Conservation (phyloP, 2,329 filamentous ascomycete genomes). For the Calonectria henricotiae region DNA sequence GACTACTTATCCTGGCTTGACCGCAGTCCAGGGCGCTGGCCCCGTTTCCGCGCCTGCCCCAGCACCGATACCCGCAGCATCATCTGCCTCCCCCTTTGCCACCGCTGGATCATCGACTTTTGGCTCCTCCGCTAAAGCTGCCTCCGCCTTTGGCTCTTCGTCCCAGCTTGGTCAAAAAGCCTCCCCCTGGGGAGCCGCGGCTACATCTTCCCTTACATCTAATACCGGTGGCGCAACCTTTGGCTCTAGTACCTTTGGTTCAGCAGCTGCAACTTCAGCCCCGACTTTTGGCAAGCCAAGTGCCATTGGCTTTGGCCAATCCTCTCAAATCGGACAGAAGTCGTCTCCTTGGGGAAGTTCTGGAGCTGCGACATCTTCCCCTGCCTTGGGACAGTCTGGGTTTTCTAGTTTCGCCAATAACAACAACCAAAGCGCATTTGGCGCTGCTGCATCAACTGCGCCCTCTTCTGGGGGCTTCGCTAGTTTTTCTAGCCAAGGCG, state of each 20-base stretch:
- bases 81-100: conserved; percentile 56
- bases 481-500: conserved; percentile 69
- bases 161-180: conserved; percentile 67
- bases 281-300: conserved; percentile 68
- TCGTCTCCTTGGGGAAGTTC: conserved; percentile 70
- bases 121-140: conserved; percentile 58
- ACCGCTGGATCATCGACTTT: conserved; percentile 59
- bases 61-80: conserved; percentile 49
- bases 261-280: conserved; percentile 56
- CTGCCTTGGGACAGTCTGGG: conserved; percentile 72
- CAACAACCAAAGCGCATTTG: conserved; percentile 59
- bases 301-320: conserved; percentile 70
- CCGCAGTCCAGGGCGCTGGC: conserved; percentile 62
- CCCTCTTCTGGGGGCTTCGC: conserved; percentile 67
- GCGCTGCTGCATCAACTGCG: conserved; percentile 54
- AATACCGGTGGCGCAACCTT: conserved; percentile 60
- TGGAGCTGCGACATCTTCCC: conserved; percentile 50
- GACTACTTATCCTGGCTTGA: conserved; percentile 81
- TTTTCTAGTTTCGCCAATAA: conserved; percentile 63
- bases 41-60: conserved; percentile 54
- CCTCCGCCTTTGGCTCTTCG: conserved; percentile 66
- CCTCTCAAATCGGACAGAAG: conserved; percentile 65
- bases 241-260: conserved; percentile 65
- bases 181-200: conserved; percentile 67
- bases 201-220: conserved; percentile 54